These are phyloP conservation scores for Silene latifolia DNA, from an alignment of 148 eudicot genomes.

Conservation along the genomic window DNA sequence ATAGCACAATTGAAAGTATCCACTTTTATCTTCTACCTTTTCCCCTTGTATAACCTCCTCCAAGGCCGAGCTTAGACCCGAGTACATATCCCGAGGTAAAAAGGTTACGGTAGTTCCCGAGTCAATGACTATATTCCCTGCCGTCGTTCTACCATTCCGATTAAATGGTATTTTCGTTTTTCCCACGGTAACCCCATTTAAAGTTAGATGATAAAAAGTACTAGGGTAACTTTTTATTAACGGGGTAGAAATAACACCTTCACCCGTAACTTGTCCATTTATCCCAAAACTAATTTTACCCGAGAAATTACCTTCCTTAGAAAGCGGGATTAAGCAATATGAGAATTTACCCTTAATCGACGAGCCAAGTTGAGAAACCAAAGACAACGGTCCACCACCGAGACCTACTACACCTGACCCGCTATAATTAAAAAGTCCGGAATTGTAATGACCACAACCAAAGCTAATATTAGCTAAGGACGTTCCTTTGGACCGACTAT, in stretches of 20 bases:
- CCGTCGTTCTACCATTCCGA: conserved; percentile 21
- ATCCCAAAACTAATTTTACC: conserved; percentile 56
- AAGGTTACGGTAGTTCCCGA: conserved; percentile 72
- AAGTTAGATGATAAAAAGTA: conserved; percentile 46
- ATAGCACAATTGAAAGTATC: too few species aligned
- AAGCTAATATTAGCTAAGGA: conserved; percentile 9
- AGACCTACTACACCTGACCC: conserved; percentile 30
- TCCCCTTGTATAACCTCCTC: too few species aligned
- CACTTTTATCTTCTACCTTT: too few species aligned
- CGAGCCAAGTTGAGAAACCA: too few species aligned
- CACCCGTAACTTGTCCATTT: conserved; percentile 33
- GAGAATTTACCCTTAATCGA: conserved; percentile 38
- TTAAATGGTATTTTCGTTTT: conserved; percentile 3
- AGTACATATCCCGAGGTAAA: conserved; percentile 26
- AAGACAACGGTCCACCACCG: too few species aligned
- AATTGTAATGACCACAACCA: conserved; percentile 33
- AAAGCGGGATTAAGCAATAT: conserved; percentile 30
- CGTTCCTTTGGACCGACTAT: too few species aligned
- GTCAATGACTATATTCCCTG: conserved; percentile 68
- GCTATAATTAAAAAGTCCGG: conserved; percentile 3
- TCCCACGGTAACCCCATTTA: conserved; percentile 39
- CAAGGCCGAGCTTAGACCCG: conserved; percentile 3
- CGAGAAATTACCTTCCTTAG: conserved; percentile 3
- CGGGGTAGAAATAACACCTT: conserved; percentile 47
- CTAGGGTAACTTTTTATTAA: conserved; percentile 6